Percentiles rank a stretch among this genome's conserved stretches.
Evolutionary conservation across 2,329 filamentous ascomycete genomes (phyloP).

Genomic region (Aschersonia sp.): DNA sequence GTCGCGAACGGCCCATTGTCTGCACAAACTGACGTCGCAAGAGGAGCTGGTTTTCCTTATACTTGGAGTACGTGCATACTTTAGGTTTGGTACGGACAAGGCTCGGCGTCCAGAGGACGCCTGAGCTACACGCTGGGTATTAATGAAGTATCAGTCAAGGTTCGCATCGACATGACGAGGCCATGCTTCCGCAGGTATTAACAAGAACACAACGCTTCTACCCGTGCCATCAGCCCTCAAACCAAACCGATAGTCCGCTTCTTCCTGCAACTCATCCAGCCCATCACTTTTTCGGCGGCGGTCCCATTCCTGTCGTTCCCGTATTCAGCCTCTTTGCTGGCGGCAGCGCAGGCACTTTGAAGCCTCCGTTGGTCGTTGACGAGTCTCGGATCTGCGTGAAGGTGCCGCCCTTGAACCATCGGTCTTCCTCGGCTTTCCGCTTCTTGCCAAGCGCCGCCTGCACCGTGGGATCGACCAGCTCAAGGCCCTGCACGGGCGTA

Average conservation of each 20-base stretch:
- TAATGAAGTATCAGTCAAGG: no score
- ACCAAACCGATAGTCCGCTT: neutral
- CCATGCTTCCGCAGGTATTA: no score
- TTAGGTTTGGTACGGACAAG: no score
- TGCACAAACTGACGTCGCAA: no score
- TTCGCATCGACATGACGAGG: no score
- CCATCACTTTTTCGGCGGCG: constrained; percentile 10
- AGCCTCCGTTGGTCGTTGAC: constrained; percentile 39
- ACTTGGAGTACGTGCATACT: no score
- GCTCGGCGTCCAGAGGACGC: no score
- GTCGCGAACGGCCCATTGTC: no score
- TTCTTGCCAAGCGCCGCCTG: constrained; percentile 80
- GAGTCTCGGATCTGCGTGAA: constrained; percentile 70
- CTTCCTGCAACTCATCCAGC: neutral
- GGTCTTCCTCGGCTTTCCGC: constrained; percentile 83
- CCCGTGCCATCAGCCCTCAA: no score
- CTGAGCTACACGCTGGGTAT: no score
- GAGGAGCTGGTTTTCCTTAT: no score
- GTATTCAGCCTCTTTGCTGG: constrained; percentile 51
- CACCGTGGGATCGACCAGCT: constrained; percentile 87
- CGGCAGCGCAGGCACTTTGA: constrained; percentile 72
- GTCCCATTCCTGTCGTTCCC: constrained; percentile 20
- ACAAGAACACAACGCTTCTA: no score
- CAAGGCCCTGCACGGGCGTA: constrained; percentile 85
- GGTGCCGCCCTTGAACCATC: constrained; percentile 94